phyloP scores from a whole-genome alignment of 2,329 filamentous ascomycete species.

The Cladophialophora carrionii region DNA sequence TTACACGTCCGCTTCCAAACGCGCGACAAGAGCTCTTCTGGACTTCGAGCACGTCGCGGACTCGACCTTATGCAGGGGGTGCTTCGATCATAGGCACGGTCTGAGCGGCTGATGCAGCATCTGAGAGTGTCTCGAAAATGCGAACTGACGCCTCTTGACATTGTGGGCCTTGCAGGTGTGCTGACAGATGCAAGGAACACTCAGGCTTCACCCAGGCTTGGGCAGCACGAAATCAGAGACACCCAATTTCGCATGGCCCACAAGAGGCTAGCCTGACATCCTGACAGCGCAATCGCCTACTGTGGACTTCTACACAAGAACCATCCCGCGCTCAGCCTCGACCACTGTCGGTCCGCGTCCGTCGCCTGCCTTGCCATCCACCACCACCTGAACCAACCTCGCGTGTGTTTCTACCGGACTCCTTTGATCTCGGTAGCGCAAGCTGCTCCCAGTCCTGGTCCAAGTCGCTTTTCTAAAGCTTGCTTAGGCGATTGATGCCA shows the following conservation, averaged over 20 bases:
- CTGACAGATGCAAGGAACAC: conserved; percentile 20
- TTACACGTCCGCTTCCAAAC: conserved; percentile 17
- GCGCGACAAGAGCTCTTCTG: conserved; percentile 23
- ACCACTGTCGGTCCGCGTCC: conserved; percentile 7
- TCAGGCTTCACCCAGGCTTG: background rate
- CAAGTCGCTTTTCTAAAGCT: background rate
- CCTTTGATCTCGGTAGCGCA: conserved; percentile 20
- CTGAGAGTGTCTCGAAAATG: background rate
- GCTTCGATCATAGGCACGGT: background rate
- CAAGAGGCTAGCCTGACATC: conserved; percentile 1
- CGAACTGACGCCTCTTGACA: background rate
- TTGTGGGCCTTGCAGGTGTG: conserved; percentile 10
- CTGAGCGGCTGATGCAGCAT: conserved; percentile 6
- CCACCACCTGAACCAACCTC: conserved; percentile 16
- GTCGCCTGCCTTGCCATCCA: background rate
- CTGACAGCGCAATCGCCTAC: conserved; percentile 4
- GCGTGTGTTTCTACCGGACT: conserved; percentile 8
- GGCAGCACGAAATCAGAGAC: conserved; percentile 33
- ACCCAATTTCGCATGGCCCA: conserved; percentile 26
- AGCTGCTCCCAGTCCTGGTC: conserved; percentile 1
- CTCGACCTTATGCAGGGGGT: conserved; percentile 18
- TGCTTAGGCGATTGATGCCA: conserved; percentile 10
- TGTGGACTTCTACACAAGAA: background rate
- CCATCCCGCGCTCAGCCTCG: background rate
- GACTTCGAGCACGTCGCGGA: background rate